Conservation (phyloP, 2,329 filamentous ascomycete genomes). For the Aspergillus quadricinctus region DNA sequence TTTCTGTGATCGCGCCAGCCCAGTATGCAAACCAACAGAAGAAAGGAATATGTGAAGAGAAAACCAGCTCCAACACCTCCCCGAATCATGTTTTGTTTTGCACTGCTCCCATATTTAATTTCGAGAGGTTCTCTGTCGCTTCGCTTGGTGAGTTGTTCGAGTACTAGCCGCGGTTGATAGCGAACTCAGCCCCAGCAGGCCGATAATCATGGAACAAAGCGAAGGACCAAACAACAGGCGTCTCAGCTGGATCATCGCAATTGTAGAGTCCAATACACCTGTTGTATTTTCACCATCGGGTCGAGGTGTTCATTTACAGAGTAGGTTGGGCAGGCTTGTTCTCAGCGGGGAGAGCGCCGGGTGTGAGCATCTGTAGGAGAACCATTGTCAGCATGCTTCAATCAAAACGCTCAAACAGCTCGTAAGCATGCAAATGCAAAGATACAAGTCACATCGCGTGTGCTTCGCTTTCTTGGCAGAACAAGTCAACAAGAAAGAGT, state of each 20-base stretch:
- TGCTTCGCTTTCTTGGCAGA: not conserved
- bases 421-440: not conserved
- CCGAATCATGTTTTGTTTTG: not conserved
- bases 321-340: constrained; percentile 30
- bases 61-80: not conserved
- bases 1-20: constrained; percentile 8
- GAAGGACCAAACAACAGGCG: not conserved
- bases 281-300: constrained; percentile 17
- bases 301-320: constrained; percentile 31
- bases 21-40: not conserved
- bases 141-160: not conserved
- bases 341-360: constrained; percentile 27
- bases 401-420: not conserved
- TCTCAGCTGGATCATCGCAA: not conserved
- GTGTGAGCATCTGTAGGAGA: constrained; percentile 38
- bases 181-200: too few relatives aligned
- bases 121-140: not conserved
- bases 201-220: not conserved
- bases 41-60: not conserved
- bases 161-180: not conserved
- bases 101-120: not conserved
- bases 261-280: constrained; percentile 10
- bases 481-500: not conserved
- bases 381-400: not conserved
- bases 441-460: not conserved